These are phyloP conservation scores for Plasmopara halstedii DNA, from an alignment of 352 stramenopile genomes.

Conservation along the genomic window DNA sequence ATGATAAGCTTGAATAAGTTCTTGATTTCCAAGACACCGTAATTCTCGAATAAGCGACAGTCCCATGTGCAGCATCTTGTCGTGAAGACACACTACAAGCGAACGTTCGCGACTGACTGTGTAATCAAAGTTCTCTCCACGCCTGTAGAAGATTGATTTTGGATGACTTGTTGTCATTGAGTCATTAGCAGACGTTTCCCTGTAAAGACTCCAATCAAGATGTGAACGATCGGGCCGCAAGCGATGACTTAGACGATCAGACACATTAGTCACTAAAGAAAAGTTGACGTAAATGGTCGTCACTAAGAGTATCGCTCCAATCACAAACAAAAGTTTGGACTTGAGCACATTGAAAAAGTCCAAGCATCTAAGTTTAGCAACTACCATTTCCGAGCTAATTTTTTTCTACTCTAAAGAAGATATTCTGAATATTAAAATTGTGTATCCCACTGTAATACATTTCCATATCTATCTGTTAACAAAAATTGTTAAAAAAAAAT, in stretches of 20 bases:
- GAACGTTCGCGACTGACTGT: constrained; percentile 4
- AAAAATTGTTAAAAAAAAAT: too few relatives aligned
- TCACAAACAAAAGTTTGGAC: constrained; percentile 1
- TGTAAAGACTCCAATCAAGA: constrained; percentile 14
- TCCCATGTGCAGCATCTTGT: constrained; percentile 4
- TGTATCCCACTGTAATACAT: too few relatives aligned
- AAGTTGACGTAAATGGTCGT: constrained; percentile 20
- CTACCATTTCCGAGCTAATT: too few relatives aligned
- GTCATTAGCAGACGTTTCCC: constrained; percentile 4
- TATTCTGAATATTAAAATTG: too few relatives aligned
- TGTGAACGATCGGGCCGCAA: constrained; percentile 10
- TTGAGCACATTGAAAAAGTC: neutral
- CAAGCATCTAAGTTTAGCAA: too few relatives aligned
- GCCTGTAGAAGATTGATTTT: constrained; percentile 6
- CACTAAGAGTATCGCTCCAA: neutral
- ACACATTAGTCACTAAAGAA: constrained; percentile 7
- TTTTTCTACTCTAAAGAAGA: too few relatives aligned
- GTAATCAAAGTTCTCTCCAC: constrained; percentile 2
- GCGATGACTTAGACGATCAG: constrained; percentile 9
- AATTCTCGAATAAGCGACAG: constrained; percentile 16
- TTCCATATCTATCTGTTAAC: too few relatives aligned
- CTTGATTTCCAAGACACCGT: constrained; percentile 14
- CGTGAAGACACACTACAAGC: constrained; percentile 9
- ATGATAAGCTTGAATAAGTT: constrained; percentile 19
- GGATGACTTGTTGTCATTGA: constrained; percentile 1